Conservation (phyloP, 2,329 filamentous ascomycete species). For the Aspergillus hiratsukae region DNA sequence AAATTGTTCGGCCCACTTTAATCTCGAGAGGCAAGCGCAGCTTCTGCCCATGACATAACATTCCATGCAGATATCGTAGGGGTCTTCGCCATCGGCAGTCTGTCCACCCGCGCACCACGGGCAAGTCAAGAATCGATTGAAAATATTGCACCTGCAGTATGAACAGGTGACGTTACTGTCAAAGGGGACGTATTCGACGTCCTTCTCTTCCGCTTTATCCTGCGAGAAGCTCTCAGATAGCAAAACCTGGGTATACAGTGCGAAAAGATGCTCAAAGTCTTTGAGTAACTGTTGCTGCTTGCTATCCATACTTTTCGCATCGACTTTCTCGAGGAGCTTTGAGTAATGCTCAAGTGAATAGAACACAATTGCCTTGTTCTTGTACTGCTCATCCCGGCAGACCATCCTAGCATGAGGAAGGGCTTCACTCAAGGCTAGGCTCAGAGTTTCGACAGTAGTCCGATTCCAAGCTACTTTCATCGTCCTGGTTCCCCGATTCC, state of each 20-base stretch:
- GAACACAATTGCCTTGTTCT: slow-evolving; percentile 94
- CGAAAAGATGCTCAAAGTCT: slow-evolving; percentile 78
- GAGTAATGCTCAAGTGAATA: slow-evolving; percentile 80
- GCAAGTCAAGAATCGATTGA: slow-evolving; percentile 94
- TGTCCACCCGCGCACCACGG: slow-evolving; percentile 70
- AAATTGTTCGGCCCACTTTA: slow-evolving; percentile 93
- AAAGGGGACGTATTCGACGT: slow-evolving; percentile 72
- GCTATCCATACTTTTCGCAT: slow-evolving; percentile 43
- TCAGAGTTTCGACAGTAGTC: slow-evolving; percentile 85
- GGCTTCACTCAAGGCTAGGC: slow-evolving; percentile 79
- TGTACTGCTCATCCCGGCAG: slow-evolving; percentile 96
- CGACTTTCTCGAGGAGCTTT: slow-evolving; percentile 53
- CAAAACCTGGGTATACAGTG: slow-evolving; percentile 71
- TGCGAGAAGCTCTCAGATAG: slow-evolving; percentile 80
- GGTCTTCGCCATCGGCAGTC: slow-evolving; percentile 68
- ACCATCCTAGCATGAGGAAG: slow-evolving; percentile 84
- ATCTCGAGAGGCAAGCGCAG: slow-evolving; percentile 78
- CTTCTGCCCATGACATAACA: slow-evolving; percentile 97
- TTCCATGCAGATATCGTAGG: slow-evolving; percentile 96
- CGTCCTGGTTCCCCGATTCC: slow-evolving; percentile 92
- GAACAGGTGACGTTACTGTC: slow-evolving; percentile 93
- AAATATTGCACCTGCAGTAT: slow-evolving; percentile 93
- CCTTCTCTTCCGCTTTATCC: slow-evolving; percentile 57
- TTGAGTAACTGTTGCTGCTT: slow-evolving; percentile 65
- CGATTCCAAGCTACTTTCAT: slow-evolving; percentile 99